phyloP scores from a whole-genome alignment of 1,284 basidiomycete species.

The Irpex rosettiformis region DNA sequence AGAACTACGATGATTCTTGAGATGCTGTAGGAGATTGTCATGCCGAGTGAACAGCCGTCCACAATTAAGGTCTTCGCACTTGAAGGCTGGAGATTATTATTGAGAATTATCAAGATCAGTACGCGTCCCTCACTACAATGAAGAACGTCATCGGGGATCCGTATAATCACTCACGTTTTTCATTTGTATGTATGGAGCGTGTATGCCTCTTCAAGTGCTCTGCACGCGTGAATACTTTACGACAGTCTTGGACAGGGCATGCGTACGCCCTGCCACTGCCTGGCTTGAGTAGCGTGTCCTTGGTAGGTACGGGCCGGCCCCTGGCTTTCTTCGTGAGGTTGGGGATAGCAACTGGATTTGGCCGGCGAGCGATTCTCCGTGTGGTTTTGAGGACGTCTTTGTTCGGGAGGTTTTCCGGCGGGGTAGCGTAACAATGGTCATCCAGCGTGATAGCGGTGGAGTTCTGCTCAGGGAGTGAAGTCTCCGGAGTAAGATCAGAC shows the following conservation, averaged over 20 bases:
- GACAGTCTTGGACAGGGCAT: slow-evolving; percentile 65
- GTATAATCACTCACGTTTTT: slow-evolving; percentile 58
- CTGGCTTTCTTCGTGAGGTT: slow-evolving; percentile 74
- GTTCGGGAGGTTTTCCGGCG: slow-evolving; percentile 5
- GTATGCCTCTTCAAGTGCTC: slow-evolving; percentile 81
- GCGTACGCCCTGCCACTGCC: slow-evolving; percentile 45
- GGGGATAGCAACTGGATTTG: slow-evolving; percentile 56
- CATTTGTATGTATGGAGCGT: slow-evolving; percentile 72
- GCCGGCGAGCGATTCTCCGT: slow-evolving; percentile 8
- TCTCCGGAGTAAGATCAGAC: not conserved
- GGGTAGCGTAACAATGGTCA: slow-evolving; percentile 3
- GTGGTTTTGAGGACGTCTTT: not conserved
- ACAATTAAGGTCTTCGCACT: slow-evolving; percentile 20
- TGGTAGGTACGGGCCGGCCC: slow-evolving; percentile 62
- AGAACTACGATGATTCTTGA: slow-evolving; percentile 12
- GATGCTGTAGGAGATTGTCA: slow-evolving; percentile 27
- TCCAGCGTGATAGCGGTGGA: slow-evolving; percentile 6
- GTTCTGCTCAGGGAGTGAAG: not conserved
- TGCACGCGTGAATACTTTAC: slow-evolving; percentile 69
- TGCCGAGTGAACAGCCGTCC: slow-evolving; percentile 25
- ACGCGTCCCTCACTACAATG: not conserved
- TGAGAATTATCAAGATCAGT: not conserved
- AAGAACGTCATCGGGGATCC: not conserved
- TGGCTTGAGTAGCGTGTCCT: slow-evolving; percentile 21
- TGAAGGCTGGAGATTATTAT: slow-evolving; percentile 18